A percentile compares a stretch with the other conserved stretches of the same genome.
Evolutionary conservation across 108 stramenopile species (phyloP).

Genomic region (Nitzschia palea): DNA sequence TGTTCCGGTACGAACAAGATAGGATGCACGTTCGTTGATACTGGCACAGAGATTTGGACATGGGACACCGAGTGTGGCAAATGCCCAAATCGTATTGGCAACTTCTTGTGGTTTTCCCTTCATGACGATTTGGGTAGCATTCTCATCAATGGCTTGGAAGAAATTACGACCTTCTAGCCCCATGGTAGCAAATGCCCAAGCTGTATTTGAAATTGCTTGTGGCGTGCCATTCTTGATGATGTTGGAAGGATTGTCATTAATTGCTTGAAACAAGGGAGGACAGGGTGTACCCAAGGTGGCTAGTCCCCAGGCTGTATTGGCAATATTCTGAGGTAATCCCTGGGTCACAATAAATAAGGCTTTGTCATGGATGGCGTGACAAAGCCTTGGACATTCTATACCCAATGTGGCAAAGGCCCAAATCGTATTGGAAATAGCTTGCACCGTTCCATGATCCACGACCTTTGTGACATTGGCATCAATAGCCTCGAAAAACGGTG

Average conservation of each 20-base stretch:
- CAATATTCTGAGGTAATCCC: constrained; percentile 14
- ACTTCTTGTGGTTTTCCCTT: constrained; percentile 21
- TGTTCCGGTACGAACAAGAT: constrained; percentile 8
- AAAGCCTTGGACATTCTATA: not conserved
- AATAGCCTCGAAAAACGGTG: constrained; percentile 13
- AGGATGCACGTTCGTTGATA: constrained; percentile 9
- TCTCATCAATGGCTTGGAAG: constrained; percentile 7
- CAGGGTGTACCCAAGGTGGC: constrained; percentile 8
- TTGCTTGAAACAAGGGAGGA: constrained; percentile 8
- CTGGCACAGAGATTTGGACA: constrained; percentile 12
- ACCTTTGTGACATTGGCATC: not conserved
- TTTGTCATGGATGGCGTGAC: not conserved
- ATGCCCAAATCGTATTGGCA: constrained; percentile 28
- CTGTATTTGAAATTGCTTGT: constrained; percentile 20
- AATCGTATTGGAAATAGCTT: constrained; percentile 12
- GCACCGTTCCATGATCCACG: constrained; percentile 9
- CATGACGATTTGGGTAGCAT: constrained; percentile 4
- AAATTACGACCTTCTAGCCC: constrained; percentile 21
- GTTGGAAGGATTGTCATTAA: constrained; percentile 8
- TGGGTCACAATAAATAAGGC: not conserved
- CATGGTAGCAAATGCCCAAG: constrained; percentile 27
- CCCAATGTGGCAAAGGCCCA: constrained; percentile 24
- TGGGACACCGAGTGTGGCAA: constrained; percentile 5
- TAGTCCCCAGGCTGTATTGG: constrained; percentile 24
- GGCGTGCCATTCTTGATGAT: constrained; percentile 14